Conservation (phyloP, 2,329 filamentous ascomycete genomes). For the Hypoxylon sp. region DNA sequence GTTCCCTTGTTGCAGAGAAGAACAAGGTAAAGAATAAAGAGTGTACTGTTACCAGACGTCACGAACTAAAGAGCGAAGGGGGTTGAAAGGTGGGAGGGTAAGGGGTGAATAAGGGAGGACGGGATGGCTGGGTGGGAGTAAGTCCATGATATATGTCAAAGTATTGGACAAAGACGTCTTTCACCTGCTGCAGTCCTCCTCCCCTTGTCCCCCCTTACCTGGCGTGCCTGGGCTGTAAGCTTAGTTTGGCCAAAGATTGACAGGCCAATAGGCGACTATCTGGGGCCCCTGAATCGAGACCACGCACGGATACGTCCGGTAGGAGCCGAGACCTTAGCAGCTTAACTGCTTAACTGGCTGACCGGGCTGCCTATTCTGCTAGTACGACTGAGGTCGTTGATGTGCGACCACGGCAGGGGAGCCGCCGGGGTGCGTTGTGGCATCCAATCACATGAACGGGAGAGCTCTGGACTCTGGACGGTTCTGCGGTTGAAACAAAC, state of each 20-base stretch:
- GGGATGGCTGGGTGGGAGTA: constrained; percentile 8
- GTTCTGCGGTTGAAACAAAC: constrained; percentile 19
- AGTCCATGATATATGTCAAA: constrained; percentile 25
- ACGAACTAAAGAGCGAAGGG: constrained; percentile 27
- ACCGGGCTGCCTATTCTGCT: constrained; percentile 11
- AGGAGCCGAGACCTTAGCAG: constrained; percentile 7
- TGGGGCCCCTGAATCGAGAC: constrained; percentile 20
- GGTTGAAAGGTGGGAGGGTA: constrained; percentile 3
- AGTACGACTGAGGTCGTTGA: constrained; percentile 27
- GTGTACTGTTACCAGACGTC: constrained; percentile 24
- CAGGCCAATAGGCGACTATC: neutral
- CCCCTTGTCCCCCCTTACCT: no score
- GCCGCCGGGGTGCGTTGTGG: constrained; percentile 4
- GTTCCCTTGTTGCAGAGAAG: constrained; percentile 12
- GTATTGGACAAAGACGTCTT: constrained; percentile 23
- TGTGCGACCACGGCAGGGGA: constrained; percentile 15
- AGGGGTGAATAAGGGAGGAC: constrained; percentile 1
- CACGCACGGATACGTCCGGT: neutral
- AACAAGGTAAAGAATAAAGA: constrained; percentile 16
- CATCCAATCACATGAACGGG: constrained; percentile 21
- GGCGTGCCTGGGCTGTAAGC: constrained; percentile 18
- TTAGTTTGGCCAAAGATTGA: constrained; percentile 15
- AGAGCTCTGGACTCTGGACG: neutral
- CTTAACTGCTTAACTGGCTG: no score
- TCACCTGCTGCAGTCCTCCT: constrained; percentile 18